Evolutionary conservation across 202 grass and related monocot genomes (phyloP), one percentile per base, ranked within the genome.

Genomic region (Panicum hallii): DNA sequence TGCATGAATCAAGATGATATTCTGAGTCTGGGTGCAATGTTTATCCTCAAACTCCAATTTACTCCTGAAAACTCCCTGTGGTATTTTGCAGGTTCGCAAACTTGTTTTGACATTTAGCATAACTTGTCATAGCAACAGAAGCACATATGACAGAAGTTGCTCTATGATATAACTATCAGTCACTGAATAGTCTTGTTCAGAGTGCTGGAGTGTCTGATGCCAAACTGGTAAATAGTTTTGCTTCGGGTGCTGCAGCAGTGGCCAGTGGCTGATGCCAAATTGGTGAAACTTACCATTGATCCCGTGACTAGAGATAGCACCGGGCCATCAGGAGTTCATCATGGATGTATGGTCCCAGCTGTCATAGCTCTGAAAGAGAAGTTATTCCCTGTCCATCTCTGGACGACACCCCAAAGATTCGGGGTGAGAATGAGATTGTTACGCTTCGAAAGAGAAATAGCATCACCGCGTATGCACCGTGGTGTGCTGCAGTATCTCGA

Each of bases 331-430:
- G 46, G 48, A 16, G 30, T 61, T 75, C 41, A 26, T 75, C 72
- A 26, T 56, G 61, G 77, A 74, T 73, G n/a, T 23, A 42, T 74
- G 78, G 70, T 76, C 79, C 42, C 52, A 22, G 54, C 41, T 75
- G 61, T 75, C 26, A 4, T 67, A 58, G 10, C 30, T 60, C 85
- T 50, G 72, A 88, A 82, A 77, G 44, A 70, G 15, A 63, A 9
- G 79, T 45, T 61, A 70, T 87, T 83, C 79, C 86, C 16, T 65
- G 45, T 88, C 86, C 54, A 65, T 9, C 55, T 63, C 8, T 36
- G 4, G 22, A 44, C 16, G 44, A 63, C 43, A 8, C 53, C 53
- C 11, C 16, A 41, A 28, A 87, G 79, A 71, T 83, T 83, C 65
- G 32, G 45, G 11, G 20, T 57, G 20, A 57, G 54, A 57, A 57